Evolutionary conservation across 2,329 filamentous ascomycete species (phyloP).

Genomic region (Fusarium continuum): DNA sequence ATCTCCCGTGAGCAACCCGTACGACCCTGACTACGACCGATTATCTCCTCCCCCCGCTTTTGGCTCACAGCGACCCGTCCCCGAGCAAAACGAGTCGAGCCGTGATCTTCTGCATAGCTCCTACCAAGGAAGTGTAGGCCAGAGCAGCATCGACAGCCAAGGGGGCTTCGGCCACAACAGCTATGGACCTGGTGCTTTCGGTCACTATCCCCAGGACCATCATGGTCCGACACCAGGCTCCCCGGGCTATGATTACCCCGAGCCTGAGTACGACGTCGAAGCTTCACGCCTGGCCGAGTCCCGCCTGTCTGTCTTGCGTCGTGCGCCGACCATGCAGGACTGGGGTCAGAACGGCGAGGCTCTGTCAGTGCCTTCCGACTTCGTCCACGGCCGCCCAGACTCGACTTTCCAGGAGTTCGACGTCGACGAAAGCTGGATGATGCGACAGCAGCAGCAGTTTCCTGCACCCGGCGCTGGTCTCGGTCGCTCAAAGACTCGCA

Average conservation of each 20-base stretch:
- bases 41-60: slow-evolving; percentile 28
- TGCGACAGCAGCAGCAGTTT: slow-evolving; percentile 32
- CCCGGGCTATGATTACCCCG: slow-evolving; percentile 20
- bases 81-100: slow-evolving; percentile 30
- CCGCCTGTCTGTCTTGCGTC: slow-evolving; percentile 27
- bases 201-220: slow-evolving; percentile 24
- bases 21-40: slow-evolving; percentile 20
- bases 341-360: slow-evolving; percentile 25
- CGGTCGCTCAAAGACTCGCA: slow-evolving; percentile 36
- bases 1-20: slow-evolving; percentile 30
- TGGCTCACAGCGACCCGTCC: slow-evolving; percentile 21
- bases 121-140: slow-evolving; percentile 18
- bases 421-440: slow-evolving; percentile 39
- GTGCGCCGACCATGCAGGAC: slow-evolving; percentile 26
- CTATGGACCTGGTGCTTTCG: slow-evolving; percentile 23
- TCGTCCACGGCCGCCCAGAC: slow-evolving; percentile 33
- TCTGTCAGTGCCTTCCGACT: slow-evolving; percentile 20
- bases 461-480: slow-evolving; percentile 7
- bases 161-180: slow-evolving; percentile 11
- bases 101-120: slow-evolving; percentile 28
- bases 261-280: slow-evolving; percentile 31
- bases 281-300: slow-evolving; percentile 28
- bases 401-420: slow-evolving; percentile 35
- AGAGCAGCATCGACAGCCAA: slow-evolving; percentile 7
- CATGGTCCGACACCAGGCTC: slow-evolving; percentile 9